Percentiles rank a stretch among this genome's conserved stretches.
Conservation (phyloP, 768 basidiomycete species). For the Tephrocybe sp. region DNA sequence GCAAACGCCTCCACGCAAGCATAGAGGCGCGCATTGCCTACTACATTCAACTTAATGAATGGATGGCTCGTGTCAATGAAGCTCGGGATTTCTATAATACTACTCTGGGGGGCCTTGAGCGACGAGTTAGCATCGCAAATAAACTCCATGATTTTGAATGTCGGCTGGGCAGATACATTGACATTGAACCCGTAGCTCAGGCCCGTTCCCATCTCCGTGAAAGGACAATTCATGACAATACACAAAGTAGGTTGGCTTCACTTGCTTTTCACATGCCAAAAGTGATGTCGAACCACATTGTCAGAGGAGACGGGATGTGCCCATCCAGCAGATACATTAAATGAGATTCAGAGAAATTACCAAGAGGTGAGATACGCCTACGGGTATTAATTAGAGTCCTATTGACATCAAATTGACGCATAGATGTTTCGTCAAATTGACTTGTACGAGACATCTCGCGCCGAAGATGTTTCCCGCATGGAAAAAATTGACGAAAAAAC, state of each 20-base stretch:
- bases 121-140: neutral
- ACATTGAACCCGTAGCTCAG: neutral
- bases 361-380: neutral
- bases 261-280: too few species aligned
- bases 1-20: constrained; percentile 1
- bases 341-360: constrained; percentile 1
- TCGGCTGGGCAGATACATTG: neutral
- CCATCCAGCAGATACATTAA: neutral
- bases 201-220: neutral
- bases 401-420: neutral
- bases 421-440: constrained; percentile 9
- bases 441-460: constrained; percentile 3
- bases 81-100: neutral
- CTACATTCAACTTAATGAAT: neutral
- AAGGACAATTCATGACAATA: too few species aligned
- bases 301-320: neutral
- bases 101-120: neutral
- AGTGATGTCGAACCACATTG: too few species aligned
- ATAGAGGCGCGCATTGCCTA: neutral
- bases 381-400: too few species aligned
- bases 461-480: neutral
- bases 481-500: constrained; percentile 2
- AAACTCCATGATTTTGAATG: neutral
- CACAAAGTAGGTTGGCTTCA: neutral
- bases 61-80: neutral